Evolutionary conservation across 2,329 filamentous ascomycete species (phyloP).

Genomic region (Drechslera avenae): DNA sequence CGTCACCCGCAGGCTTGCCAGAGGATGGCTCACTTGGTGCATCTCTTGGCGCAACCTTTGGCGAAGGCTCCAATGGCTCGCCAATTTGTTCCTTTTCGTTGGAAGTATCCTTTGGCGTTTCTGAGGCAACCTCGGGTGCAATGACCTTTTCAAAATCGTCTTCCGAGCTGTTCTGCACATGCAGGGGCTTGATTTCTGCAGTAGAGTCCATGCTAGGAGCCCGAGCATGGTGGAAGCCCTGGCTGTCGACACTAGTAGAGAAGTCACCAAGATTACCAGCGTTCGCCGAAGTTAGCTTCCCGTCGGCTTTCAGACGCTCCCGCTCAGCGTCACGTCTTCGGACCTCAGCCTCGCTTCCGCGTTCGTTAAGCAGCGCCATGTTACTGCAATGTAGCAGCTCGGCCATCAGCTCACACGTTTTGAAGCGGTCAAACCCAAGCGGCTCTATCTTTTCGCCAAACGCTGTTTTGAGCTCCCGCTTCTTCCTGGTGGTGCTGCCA

Average conservation of each 20-base stretch:
- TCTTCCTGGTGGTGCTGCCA: constrained; percentile 66
- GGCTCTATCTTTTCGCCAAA: constrained; percentile 93
- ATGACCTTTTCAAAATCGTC: constrained; percentile 94
- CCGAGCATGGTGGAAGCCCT: constrained; percentile 58
- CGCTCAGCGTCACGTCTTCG: constrained; percentile 78
- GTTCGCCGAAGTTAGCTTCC: constrained; percentile 67
- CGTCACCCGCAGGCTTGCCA: constrained; percentile 43
- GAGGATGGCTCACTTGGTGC: constrained; percentile 29
- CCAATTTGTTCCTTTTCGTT: constrained; percentile 58
- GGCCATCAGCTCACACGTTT: constrained; percentile 98
- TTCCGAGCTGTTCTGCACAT: constrained; percentile 80
- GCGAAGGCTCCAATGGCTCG: constrained; percentile 46
- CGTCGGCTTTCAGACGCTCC: constrained; percentile 76
- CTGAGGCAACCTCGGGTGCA: constrained; percentile 70
- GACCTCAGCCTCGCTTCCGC: constrained; percentile 86
- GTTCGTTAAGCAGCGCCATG: constrained; percentile 93
- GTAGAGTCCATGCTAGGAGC: constrained; percentile 57
- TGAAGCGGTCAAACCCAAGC: constrained; percentile 95
- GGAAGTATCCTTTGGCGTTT: constrained; percentile 58
- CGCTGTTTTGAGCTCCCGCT: constrained; percentile 78
- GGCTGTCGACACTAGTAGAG: constrained; percentile 58
- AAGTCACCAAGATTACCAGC: constrained; percentile 63
- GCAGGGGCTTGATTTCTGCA: constrained; percentile 72
- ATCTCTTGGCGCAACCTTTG: constrained; percentile 52
- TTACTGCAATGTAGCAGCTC: constrained; percentile 97